Percentiles rank a stretch among this genome's conserved stretches.
These are phyloP conservation scores for Candida gorgasii DNA, from an alignment of 805 yeast species.

Conservation along the genomic window DNA sequence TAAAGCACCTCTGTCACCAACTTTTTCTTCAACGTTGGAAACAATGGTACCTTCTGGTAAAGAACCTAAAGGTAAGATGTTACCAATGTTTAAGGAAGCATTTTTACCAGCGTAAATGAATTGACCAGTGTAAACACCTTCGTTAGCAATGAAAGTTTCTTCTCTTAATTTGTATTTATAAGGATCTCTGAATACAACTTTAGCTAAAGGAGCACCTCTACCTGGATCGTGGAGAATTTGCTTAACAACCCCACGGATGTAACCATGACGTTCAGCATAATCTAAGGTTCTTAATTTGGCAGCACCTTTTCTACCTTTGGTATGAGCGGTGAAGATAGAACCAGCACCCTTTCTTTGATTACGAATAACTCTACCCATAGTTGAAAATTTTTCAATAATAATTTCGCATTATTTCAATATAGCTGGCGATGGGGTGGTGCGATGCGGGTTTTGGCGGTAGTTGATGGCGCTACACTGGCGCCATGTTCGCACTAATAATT, in stretches of 20 bases:
- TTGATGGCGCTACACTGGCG: too few species aligned
- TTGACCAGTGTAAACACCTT: constrained; percentile 99
- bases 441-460: background rate
- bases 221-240: constrained; percentile 99
- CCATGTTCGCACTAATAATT: too few species aligned
- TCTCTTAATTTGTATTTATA: constrained; percentile 97
- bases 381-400: constrained; percentile 7
- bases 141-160: constrained; percentile 98
- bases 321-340: constrained; percentile 99
- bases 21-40: constrained; percentile 97
- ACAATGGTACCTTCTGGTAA: constrained; percentile 99
- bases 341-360: constrained; percentile 99
- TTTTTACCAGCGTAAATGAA: constrained; percentile 98
- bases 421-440: background rate
- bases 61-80: constrained; percentile 93
- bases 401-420: background rate
- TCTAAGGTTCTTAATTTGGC: constrained; percentile 99
- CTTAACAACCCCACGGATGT: constrained; percentile 99
- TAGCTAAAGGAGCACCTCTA: constrained; percentile 99
- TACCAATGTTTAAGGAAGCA: constrained; percentile 96
- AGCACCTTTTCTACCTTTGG: constrained; percentile 99
- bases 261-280: constrained; percentile 99
- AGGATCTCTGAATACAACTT: constrained; percentile 99
- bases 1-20: constrained; percentile 99
- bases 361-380: constrained; percentile 97